Percentiles rank a stretch among this genome's conserved stretches.
These are phyloP conservation scores for Globisporangium alternatum DNA, from an alignment of 352 stramenopile genomes.

Conservation along the genomic window DNA sequence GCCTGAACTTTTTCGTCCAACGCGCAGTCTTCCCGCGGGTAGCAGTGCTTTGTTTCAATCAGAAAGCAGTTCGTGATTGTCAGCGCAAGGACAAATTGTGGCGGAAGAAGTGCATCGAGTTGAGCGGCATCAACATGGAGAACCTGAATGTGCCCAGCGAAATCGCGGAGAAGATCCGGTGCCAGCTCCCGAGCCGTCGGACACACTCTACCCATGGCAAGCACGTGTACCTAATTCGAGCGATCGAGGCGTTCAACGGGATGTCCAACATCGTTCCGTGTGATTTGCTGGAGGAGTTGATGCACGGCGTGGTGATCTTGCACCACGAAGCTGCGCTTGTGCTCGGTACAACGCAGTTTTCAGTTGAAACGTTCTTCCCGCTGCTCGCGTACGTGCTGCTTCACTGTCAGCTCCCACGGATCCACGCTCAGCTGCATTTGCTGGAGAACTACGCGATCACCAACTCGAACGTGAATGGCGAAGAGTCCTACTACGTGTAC, in stretches of 20 bases:
- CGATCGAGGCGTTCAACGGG: slow-evolving; percentile 76
- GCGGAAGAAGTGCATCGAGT: slow-evolving; percentile 66
- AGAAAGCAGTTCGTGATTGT: slow-evolving; percentile 62
- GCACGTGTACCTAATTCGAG: slow-evolving; percentile 53
- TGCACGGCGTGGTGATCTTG: slow-evolving; percentile 81
- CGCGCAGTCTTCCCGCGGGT: slow-evolving; percentile 74
- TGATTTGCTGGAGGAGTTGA: slow-evolving; percentile 79
- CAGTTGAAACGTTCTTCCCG: slow-evolving; percentile 85
- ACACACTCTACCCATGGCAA: slow-evolving; percentile 23
- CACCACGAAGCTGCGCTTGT: slow-evolving; percentile 85
- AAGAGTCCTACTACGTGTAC: slow-evolving; percentile 90
- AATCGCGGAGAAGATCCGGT: slow-evolving; percentile 61
- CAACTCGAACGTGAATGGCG: slow-evolving; percentile 69
- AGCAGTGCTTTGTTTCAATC: slow-evolving; percentile 69
- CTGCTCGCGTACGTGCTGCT: slow-evolving; percentile 80
- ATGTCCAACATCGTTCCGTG: slow-evolving; percentile 83
- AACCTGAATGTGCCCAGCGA: slow-evolving; percentile 50
- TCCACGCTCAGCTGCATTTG: slow-evolving; percentile 80
- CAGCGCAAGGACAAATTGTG: slow-evolving; percentile 84
- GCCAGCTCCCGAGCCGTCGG: slow-evolving; percentile 45
- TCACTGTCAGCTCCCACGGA: slow-evolving; percentile 62
- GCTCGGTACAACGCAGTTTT: slow-evolving; percentile 84
- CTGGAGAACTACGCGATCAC: slow-evolving; percentile 85
- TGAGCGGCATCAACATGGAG: slow-evolving; percentile 67
- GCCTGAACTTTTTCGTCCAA: slow-evolving; percentile 72